phyloP scores from a whole-genome alignment of 1,139 yeast species.

The Nakaseomyces bracarensis region DNA sequence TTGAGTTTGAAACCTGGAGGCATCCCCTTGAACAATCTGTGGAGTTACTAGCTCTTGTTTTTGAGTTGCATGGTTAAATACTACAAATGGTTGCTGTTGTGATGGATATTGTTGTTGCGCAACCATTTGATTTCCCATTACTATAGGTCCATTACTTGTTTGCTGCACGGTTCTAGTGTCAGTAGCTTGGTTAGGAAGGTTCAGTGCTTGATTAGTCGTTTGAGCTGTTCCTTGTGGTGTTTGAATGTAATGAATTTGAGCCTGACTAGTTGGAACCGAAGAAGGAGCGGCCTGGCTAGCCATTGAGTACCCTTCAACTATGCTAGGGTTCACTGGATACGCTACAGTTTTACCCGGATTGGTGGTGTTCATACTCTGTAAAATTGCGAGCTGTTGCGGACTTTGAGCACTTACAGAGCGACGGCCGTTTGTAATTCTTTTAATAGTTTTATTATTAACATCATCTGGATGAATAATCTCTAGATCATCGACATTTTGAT shows the following conservation, averaged over 20 bases:
- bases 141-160: not conserved
- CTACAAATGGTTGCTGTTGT: slow-evolving; percentile 5
- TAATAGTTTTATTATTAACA: not conserved
- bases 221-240: not conserved
- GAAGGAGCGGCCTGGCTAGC: not conserved
- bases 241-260: not conserved
- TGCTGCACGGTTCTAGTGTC: not conserved
- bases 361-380: slow-evolving; percentile 1
- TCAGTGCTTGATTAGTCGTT: not conserved
- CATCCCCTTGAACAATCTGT: slow-evolving; percentile 1
- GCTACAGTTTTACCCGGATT: not conserved
- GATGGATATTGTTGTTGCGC: slow-evolving; percentile 1
- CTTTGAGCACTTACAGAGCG: not conserved
- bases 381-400: not conserved
- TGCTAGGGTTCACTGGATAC: not conserved
- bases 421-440: not conserved
- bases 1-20: not conserved
- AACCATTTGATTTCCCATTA: not conserved
- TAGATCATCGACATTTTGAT: slow-evolving; percentile 3
- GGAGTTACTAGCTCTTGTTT: slow-evolving; percentile 6
- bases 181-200: not conserved
- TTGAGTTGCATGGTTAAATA: slow-evolving; percentile 5
- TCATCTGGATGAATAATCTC: slow-evolving; percentile 1
- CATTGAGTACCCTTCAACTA: not conserved
- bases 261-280: not conserved